phyloP scores from a whole-genome alignment of 371 early-diverging fungal genomes.

The Lichtheimia hyalospora region DNA sequence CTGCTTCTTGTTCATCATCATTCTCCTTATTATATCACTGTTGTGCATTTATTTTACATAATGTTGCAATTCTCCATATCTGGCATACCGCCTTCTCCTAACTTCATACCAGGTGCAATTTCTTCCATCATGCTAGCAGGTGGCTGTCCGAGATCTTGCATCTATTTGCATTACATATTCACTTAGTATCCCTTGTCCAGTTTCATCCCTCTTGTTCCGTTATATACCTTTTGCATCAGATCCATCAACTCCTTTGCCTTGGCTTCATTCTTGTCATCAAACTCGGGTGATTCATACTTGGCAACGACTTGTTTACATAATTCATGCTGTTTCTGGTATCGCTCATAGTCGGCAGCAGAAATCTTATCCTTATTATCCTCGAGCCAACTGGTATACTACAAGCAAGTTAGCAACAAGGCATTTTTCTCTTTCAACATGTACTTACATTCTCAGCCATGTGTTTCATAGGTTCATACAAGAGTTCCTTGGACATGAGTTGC shows the following conservation, averaged over 20 bases:
- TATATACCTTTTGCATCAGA: constrained; percentile 82
- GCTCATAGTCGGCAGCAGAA: constrained; percentile 64
- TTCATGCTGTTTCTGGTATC: constrained; percentile 73
- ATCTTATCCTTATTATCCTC: constrained; percentile 69
- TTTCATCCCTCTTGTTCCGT: neutral
- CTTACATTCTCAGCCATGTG: constrained; percentile 74
- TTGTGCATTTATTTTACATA: constrained; percentile 32
- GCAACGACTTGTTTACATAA: constrained; percentile 76
- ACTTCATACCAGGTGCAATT: constrained; percentile 86
- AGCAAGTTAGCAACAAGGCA: neutral
- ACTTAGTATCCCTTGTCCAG: neutral
- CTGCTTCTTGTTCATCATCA: too few relatives aligned
- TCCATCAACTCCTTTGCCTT: constrained; percentile 74
- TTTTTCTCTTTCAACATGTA: neutral
- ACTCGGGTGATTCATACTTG: constrained; percentile 69
- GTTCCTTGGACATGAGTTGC: constrained; percentile 87
- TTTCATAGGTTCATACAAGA: constrained; percentile 93
- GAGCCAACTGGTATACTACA: constrained; percentile 86
- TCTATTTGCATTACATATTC: constrained; percentile 35
- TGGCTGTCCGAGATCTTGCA: constrained; percentile 95
- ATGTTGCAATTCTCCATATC: constrained; percentile 53
- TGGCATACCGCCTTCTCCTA: constrained; percentile 74
- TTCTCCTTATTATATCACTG: neutral
- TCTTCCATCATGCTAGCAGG: constrained; percentile 86
- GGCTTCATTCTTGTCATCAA: constrained; percentile 63